Percentiles rank a stretch among this genome's conserved stretches.
phyloP scores from a whole-genome alignment of 176 grass and related monocot genomes.

The Carex myosuroides region DNA sequence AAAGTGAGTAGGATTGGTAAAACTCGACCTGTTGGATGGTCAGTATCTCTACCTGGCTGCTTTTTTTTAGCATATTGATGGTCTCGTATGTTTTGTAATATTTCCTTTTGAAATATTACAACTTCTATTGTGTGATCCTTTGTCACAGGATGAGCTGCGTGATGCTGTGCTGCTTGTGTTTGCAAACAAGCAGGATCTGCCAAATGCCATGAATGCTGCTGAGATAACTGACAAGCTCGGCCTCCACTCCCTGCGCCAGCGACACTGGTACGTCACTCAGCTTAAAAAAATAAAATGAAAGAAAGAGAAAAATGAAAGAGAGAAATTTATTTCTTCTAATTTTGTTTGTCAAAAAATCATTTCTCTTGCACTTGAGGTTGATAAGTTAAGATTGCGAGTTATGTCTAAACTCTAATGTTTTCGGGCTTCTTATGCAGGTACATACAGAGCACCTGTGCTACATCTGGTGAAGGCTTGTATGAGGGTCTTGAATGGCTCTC shows the following conservation, averaged over 20 bases:
- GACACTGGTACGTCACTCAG: neutral
- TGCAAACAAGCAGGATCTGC: constrained; percentile 27
- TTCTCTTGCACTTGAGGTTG: neutral
- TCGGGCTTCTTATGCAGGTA: constrained; percentile 1
- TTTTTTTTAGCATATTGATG: neutral
- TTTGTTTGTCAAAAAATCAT: neutral
- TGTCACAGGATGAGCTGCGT: constrained; percentile 20
- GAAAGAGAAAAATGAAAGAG: neutral
- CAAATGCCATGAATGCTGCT: constrained; percentile 26
- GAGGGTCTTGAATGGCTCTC: constrained; percentile 27
- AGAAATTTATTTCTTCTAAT: neutral
- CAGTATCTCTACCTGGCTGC: neutral
- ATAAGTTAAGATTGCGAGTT: neutral
- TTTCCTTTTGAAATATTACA: neutral
- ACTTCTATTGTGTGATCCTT: neutral
- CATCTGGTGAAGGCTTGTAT: constrained; percentile 27
- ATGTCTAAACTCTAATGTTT: neutral
- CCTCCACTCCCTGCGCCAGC: constrained; percentile 21
- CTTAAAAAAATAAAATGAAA: neutral
- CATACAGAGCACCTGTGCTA: constrained; percentile 26
- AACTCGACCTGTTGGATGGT: neutral
- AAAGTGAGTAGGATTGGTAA: neutral
- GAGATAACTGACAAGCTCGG: constrained; percentile 26
- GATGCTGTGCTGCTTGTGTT: constrained; percentile 22
- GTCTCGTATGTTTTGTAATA: neutral